A percentile compares a stretch with the other conserved stretches of the same genome.
Conservation (phyloP, 768 basidiomycete genomes). For the Panaeolus papilionaceus region DNA sequence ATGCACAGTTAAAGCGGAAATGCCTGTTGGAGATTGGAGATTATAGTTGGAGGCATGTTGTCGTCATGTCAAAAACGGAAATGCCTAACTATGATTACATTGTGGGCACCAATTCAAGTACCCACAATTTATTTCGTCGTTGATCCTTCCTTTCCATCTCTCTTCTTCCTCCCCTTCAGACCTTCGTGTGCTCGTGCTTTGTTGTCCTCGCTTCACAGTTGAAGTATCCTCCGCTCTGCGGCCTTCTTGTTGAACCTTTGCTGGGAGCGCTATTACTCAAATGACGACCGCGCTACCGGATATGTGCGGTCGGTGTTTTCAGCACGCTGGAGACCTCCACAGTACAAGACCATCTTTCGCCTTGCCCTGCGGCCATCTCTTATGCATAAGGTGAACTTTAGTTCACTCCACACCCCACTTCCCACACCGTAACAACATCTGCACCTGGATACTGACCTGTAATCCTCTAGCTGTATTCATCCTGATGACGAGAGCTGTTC, state of each 20-base stretch:
- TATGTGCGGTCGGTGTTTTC: conserved; percentile 1
- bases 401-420: not conserved
- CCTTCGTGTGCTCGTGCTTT: not conserved
- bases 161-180: not conserved
- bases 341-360: not conserved
- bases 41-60: conserved; percentile 4
- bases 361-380: not conserved
- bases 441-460: not conserved
- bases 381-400: not conserved
- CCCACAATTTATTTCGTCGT: conserved; percentile 1
- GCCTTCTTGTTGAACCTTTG: not conserved
- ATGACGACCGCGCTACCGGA: not conserved
- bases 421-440: not conserved
- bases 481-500: not conserved
- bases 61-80: conserved; percentile 13
- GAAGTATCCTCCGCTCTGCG: not conserved
- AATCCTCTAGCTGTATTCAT: not conserved
- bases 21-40: not conserved
- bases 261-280: not conserved
- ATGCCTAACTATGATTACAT: conserved; percentile 3
- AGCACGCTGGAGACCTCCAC: not conserved
- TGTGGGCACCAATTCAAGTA: conserved; percentile 13
- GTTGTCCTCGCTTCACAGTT: not conserved
- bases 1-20: not conserved
- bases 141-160: conserved; percentile 7